Percentiles rank a stretch among this genome's conserved stretches.
These are phyloP conservation scores for Asterochloris erici DNA, from an alignment of 139 green algal species.

Conservation along the genomic window DNA sequence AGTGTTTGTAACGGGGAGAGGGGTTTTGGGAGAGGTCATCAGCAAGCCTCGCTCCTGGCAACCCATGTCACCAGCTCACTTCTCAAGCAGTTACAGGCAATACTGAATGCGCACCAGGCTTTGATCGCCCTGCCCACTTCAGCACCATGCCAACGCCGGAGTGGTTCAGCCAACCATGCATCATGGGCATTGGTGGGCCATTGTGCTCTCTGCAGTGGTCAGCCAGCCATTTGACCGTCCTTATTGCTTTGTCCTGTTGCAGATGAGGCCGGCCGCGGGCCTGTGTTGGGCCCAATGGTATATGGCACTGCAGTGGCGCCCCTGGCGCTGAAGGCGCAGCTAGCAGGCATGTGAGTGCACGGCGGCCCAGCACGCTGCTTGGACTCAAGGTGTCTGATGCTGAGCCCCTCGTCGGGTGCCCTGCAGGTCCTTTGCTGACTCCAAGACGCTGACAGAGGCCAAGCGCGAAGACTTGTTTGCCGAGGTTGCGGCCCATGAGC, in stretches of 20 bases:
- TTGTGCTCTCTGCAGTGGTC: background rate
- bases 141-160: background rate
- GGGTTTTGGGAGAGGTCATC: too few relatives aligned
- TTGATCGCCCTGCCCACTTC: too few relatives aligned
- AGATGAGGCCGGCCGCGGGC: slow-evolving; percentile 88
- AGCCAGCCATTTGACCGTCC: background rate
- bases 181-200: slow-evolving; percentile 61
- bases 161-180: slow-evolving; percentile 56
- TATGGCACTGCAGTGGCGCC: slow-evolving; percentile 58
- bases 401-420: background rate
- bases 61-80: too few relatives aligned
- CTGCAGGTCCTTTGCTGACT: slow-evolving; percentile 67
- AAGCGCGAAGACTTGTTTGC: slow-evolving; percentile 65
- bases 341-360: slow-evolving; percentile 30
- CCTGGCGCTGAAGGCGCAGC: slow-evolving; percentile 16
- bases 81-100: too few relatives aligned
- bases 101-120: too few relatives aligned
- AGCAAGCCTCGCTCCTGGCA: too few relatives aligned
- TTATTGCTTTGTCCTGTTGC: background rate
- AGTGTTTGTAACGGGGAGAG: too few relatives aligned
- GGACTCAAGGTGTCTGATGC: background rate
- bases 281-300: slow-evolving; percentile 90
- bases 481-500: slow-evolving; percentile 40
- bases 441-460: slow-evolving; percentile 75
- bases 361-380: too few relatives aligned